These are phyloP conservation scores for Wallacemonas collosoma DNA, from an alignment of 208 protist species.

Conservation along the genomic window DNA sequence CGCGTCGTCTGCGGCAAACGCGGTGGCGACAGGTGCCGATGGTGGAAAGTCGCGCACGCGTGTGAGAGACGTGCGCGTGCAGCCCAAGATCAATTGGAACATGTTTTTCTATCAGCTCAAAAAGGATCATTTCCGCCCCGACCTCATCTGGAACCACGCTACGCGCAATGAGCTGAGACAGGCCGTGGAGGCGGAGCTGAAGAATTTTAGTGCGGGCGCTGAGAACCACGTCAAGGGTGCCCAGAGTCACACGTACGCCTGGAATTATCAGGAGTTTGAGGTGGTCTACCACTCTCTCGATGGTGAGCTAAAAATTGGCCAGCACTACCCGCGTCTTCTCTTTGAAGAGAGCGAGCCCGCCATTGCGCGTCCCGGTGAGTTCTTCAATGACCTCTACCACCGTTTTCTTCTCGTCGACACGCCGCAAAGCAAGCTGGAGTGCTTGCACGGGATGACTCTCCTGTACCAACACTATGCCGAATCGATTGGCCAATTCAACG, in stretches of 20 bases:
- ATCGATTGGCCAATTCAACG: conserved; percentile 83
- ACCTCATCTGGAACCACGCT: conserved; percentile 94
- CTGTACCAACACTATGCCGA: conserved; percentile 88
- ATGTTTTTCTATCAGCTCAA: conserved; percentile 91
- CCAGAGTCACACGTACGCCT: conserved; percentile 41
- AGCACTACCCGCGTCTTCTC: conserved; percentile 89
- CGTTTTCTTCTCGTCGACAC: conserved; percentile 86
- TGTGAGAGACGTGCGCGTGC: conserved; percentile 50
- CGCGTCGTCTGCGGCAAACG: background rate
- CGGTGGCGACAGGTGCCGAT: conserved; percentile 7
- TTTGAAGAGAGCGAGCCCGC: conserved; percentile 78
- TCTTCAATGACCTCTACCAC: conserved; percentile 95
- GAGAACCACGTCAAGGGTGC: conserved; percentile 19
- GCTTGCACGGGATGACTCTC: conserved; percentile 89
- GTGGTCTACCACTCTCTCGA: conserved; percentile 89
- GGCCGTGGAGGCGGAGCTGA: conserved; percentile 86
- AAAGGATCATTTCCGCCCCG: conserved; percentile 82
- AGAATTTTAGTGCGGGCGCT: conserved; percentile 52
- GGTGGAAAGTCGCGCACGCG: conserved; percentile 36
- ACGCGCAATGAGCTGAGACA: conserved; percentile 89
- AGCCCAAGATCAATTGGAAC: conserved; percentile 87
- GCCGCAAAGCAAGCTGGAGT: conserved; percentile 64
- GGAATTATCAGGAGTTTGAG: conserved; percentile 95
- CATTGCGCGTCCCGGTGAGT: conserved; percentile 81
- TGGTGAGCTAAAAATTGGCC: conserved; percentile 87